phyloP scores from a whole-genome alignment of 108 stramenopile species.

The Hondaea fermentalgiana region DNA sequence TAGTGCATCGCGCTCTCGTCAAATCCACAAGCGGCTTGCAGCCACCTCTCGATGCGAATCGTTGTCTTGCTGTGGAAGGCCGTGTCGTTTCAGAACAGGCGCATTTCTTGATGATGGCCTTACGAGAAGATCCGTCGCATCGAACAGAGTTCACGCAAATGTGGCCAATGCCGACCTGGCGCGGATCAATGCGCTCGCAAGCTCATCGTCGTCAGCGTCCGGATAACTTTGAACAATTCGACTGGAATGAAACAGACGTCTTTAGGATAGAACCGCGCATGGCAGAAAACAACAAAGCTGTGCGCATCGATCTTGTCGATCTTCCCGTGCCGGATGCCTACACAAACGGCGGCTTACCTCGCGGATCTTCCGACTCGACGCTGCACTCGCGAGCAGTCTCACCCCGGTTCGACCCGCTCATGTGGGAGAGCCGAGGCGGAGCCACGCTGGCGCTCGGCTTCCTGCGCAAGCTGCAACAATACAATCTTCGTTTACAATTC shows the following conservation, averaged over 20 bases:
- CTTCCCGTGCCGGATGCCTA: neutral
- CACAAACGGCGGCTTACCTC: neutral
- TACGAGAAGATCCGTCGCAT: neutral
- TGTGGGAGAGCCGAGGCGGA: neutral
- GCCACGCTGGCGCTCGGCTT: neutral
- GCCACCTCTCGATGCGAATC: neutral
- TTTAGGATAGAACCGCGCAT: neutral
- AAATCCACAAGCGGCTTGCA: neutral
- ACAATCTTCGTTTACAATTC: neutral
- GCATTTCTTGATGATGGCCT: neutral
- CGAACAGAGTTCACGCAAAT: neutral
- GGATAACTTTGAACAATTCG: neutral
- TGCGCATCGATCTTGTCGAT: neutral
- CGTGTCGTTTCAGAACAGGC: neutral
- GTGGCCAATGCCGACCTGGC: neutral
- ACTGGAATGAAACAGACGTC: neutral
- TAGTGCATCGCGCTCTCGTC: neutral
- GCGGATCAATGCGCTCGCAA: neutral
- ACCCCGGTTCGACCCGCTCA: too few species aligned
- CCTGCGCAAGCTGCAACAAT: neutral
- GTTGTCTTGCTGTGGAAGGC: neutral
- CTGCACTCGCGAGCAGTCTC: too few species aligned
- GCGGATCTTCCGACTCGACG: too few species aligned
- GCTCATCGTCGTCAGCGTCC: neutral
- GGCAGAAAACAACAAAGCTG: neutral